Evolutionary conservation across 805 yeast species (phyloP).

Genomic region (Candida ulmi): DNA sequence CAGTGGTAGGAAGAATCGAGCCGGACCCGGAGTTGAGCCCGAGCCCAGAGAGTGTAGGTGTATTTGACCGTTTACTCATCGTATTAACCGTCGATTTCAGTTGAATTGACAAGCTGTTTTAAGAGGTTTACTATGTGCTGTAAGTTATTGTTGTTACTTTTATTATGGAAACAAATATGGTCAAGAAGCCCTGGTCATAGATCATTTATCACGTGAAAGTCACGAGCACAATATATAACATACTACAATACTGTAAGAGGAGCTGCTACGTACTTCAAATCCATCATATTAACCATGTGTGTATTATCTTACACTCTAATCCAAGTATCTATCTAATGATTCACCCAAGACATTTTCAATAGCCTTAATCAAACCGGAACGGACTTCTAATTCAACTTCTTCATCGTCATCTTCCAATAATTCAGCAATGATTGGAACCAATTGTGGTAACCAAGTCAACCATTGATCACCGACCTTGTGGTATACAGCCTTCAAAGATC

Average conservation of each 20-base stretch:
- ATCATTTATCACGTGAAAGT: no score
- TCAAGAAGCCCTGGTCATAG: no score
- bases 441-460: conserved; percentile 85
- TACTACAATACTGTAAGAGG: no score
- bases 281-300: no score
- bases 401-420: conserved; percentile 94
- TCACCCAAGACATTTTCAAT: conserved; percentile 93
- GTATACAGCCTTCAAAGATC: conserved; percentile 74
- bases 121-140: no score
- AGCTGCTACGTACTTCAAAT: no score
- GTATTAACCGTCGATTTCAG: neutral
- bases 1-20: conserved; percentile 13
- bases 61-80: conserved; percentile 5
- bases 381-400: conserved; percentile 83
- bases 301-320: conserved; percentile 4
- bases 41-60: conserved; percentile 1
- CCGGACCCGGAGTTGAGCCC: conserved; percentile 1
- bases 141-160: neutral
- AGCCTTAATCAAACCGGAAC: conserved; percentile 84
- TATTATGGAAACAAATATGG: no score
- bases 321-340: conserved; percentile 79
- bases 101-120: no score
- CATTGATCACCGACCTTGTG: conserved; percentile 93
- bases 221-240: no score
- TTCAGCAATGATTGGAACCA: conserved; percentile 95